Base-by-base conservation (phyloP, 306 rosid genomes). In the Ziziphus jujuba region DNA sequence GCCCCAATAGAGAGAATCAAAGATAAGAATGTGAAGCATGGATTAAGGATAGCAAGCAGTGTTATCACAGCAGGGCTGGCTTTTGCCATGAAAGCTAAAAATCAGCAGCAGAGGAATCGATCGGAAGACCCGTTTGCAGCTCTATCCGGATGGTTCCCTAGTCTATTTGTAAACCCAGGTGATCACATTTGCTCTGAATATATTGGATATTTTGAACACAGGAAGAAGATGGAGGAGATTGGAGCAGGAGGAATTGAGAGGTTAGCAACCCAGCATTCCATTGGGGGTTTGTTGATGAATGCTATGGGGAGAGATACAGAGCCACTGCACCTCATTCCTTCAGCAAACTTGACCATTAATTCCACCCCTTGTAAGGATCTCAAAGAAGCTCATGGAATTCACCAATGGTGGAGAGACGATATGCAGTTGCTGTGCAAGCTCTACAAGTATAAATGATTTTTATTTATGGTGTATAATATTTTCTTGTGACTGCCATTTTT, bases 321-420 rank as follows among this genome's bases (percentile, higher is more conserved):
- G 35, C 89, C 96, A 13, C 52, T 87, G 50, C 99, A 93, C 71
- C 91, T 87, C 69, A 83, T 90, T 87, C 97, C 99, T 69, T 93
- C 99, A 2, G 99, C 97, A 21, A 78, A 67, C 21, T 35, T 93
- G 62, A 80, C 68, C 0, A 66, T 77, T 20, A 90, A 90, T 66
- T 34, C 63, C 9, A 64, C 86, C 53, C 89, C 85, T 47, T 47
- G 82, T 17, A 34, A 24, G 72, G 83, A 82, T 67, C 81, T 84
- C 48, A 93, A 40, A 80, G 84, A 87, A 67, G 96, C 99, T 48
- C 99, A 93, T 79, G 91, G 99, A 70, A 88, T 95, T 87, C 92
- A 90, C 20, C 97, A 95, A 52, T 95, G 99, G 99, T 88, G 96
- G 99, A 82, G 60, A 67, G 90, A 95, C 1, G 70, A 81, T 63